Percentiles rank a stretch among this genome's conserved stretches.
phyloP scores from a whole-genome alignment of 169 alveolate genomes.

The Theileria parva region DNA sequence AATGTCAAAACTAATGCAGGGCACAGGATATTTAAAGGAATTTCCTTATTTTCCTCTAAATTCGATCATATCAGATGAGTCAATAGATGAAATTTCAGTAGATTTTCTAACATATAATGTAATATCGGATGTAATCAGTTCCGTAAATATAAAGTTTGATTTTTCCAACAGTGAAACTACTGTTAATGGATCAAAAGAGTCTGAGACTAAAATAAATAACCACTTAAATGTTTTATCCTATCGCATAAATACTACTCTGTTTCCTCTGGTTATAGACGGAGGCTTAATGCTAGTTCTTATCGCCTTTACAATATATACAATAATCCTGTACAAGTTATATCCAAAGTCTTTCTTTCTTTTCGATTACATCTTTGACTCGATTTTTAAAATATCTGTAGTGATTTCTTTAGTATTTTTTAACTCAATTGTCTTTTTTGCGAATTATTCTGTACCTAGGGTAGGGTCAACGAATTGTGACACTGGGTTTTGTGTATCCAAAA shows the following conservation, averaged over 20 bases:
- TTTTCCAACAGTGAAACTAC: conserved; percentile 1
- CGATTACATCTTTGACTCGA: conserved; percentile 29
- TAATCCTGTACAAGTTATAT: conserved; percentile 15
- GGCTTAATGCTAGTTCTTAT: conserved; percentile 12
- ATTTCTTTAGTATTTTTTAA: conserved; percentile 21
- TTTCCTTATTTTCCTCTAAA: conserved; percentile 73
- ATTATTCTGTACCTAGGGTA: conserved; percentile 26
- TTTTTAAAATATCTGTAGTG: conserved; percentile 17
- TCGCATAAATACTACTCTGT: conserved; percentile 9
- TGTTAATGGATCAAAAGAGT: not conserved
- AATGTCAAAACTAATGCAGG: conserved; percentile 60
- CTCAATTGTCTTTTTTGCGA: conserved; percentile 6
- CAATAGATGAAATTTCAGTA: conserved; percentile 60
- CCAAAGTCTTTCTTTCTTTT: conserved; percentile 16
- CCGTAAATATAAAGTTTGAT: conserved; percentile 52
- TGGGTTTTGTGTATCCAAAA: conserved; percentile 26
- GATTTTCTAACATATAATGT: conserved; percentile 69
- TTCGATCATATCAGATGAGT: conserved; percentile 64
- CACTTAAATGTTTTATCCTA: conserved; percentile 28
- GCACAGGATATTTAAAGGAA: conserved; percentile 29
- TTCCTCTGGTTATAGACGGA: not conserved
- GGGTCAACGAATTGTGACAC: not conserved
- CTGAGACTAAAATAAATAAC: not conserved
- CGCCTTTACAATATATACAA: conserved; percentile 20
- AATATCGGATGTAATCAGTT: conserved; percentile 54